Evolutionary conservation across 2,329 filamentous ascomycete species (phyloP), one percentile per base, ranked within the genome.

Genomic region (Didymella arachidicola): DNA sequence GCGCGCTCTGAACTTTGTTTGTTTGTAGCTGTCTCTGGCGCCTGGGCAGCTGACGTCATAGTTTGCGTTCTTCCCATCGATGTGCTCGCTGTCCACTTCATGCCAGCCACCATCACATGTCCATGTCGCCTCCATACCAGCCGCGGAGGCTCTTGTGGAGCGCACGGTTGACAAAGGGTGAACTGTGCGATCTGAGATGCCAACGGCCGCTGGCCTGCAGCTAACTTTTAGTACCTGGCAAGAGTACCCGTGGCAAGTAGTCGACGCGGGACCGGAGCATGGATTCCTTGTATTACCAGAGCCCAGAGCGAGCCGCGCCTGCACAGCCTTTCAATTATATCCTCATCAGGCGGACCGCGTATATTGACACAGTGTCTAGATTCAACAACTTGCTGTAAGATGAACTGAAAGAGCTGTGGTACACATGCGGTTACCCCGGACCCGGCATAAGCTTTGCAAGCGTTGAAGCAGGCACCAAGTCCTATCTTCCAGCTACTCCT

Each of bases 31-130:
- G 16, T 39, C 25, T 54, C 27, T 49, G 19, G 29, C 16, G 32
- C 30, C 38, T 51, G 16, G 42, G 47, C 36, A 14, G 19, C 25
- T 51, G 53, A 60, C 53, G 57, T 60, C 53, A 59, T 39, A n/a
- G 30, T 39, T 14, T 25, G 49, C 50, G 49, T 48, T 53, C 46
- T 27, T 46, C 32, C 50, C 29, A 54, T 22, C 49, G 42, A 39
- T 39, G 39, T 26, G 11, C 8, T 25, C 43, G 30, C 36, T 19
- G 8, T 39, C 36, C 11, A 44, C 47, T 46, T 55, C 32, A 46
- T 27, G 50, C 50, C 39, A 59, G 43, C 41, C 32, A 50, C 30
- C 38, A 26, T 25, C 27, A 36, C 27, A 36, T 25, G 19, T 48
- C 22, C n/a, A 52, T 45, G 38, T 48, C 10, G 39, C 45, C 39